phyloP scores from a whole-genome alignment of 371 early-diverging fungal species.

The Amoeboaphelidium protococcarum region DNA sequence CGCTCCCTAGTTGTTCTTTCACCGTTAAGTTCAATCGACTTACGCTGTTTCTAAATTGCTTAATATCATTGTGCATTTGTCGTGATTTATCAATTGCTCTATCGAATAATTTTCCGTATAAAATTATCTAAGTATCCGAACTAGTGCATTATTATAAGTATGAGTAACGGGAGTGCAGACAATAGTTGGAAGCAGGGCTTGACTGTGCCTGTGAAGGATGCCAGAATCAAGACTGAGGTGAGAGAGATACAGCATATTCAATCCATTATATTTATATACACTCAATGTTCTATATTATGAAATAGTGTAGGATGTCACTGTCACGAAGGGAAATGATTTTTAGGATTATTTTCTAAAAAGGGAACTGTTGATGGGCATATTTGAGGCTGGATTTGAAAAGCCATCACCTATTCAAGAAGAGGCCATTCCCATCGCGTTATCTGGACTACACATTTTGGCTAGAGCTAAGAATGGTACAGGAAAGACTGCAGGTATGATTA shows the following conservation, averaged over 20 bases:
- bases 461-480: constrained; percentile 97
- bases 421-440: constrained; percentile 85
- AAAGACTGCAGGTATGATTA: constrained; percentile 90
- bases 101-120: too few species aligned
- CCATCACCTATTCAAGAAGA: constrained; percentile 98
- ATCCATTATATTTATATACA: too few species aligned
- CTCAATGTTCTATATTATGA: too few species aligned
- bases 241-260: too few species aligned
- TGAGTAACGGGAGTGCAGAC: too few species aligned
- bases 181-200: background rate
- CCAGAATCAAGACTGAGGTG: background rate
- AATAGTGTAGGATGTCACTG: constrained; percentile 69
- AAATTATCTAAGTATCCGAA: too few species aligned
- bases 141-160: too few species aligned
- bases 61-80: too few species aligned
- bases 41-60: too few species aligned
- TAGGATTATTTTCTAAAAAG: constrained; percentile 90
- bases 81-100: too few species aligned
- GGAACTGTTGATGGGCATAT: constrained; percentile 91
- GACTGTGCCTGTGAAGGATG: background rate
- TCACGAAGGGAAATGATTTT: constrained; percentile 89
- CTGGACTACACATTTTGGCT: constrained; percentile 84
- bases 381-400: constrained; percentile 90
- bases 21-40: too few species aligned
- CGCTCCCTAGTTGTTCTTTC: too few species aligned